Base-by-base conservation (phyloP, 257 asterid genomes). In the Salvia rosmarinus region DNA sequence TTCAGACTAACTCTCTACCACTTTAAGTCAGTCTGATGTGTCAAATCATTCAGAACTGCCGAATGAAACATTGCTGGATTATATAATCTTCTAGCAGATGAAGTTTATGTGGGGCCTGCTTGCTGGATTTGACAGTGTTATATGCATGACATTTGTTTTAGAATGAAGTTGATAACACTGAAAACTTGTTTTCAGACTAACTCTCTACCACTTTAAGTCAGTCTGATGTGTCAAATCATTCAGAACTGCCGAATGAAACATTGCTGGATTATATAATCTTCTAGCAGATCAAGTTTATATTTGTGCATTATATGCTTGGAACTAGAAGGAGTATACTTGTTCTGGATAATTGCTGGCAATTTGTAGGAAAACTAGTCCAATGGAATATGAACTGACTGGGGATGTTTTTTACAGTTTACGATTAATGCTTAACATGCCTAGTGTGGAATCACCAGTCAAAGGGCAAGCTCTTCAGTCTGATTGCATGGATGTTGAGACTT, bases 391-490 rank as follows among this genome's bases (percentile, higher is more conserved):
- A 75, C 76, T 83, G 50, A 80, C 61, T 16, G 19, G 35, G 55
- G 40, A 56, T 64, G 63, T 64, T 77, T 77, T 77, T 73, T 85
- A 74, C 95, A 91, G 99, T 82, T 83, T 94, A 82, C 81, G 97
- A 52, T 78, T 85, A 63, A 76, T 91, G 84, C 96, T 91, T 57
- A 82, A 83, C 59, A 77, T 78, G 78, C 79, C 93, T 70, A 65
- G 72, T 39, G 66, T 78, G 47, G 95, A 84, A 73, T 80, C 81
- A 61, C 75, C 81, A 25, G 81, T 83, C 71, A 79, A 80, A 76
- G 84, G 78, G 75, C 89, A 81, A 68, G 71, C 81, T 75, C 85
- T 77, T 75, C 85, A 65, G 35, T 70, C 85, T 74, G 81, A 84
- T 76, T 25, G 30, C 70, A 59, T 16, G 5, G 88, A 79, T 46